Conservation (phyloP, 2,329 filamentous ascomycete species). For the Teratosphaeria pseudoeucalypti region DNA sequence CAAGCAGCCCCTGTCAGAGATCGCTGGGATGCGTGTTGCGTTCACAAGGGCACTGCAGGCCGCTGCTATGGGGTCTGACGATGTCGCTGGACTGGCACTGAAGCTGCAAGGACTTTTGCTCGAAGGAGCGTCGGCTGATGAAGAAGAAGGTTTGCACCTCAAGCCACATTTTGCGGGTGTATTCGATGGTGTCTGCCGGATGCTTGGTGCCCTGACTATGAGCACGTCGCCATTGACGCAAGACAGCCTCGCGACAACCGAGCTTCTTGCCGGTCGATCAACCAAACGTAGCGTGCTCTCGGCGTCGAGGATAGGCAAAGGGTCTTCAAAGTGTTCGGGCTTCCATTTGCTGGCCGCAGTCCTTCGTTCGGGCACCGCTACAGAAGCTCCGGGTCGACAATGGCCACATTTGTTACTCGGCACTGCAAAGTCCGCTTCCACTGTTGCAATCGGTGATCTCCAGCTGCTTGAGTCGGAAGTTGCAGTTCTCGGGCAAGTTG, state of each 20-base stretch:
- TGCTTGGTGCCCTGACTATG: conserved; percentile 3
- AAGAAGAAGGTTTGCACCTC: background rate
- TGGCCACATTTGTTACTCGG: background rate
- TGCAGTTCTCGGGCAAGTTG: conserved; percentile 26
- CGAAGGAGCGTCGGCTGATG: background rate
- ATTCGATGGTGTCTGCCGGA: conserved; percentile 38
- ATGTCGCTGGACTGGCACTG: conserved; percentile 10
- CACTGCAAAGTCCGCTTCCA: conserved; percentile 12
- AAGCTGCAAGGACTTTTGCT: conserved; percentile 10
- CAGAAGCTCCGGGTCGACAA: background rate
- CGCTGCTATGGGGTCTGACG: conserved; percentile 3
- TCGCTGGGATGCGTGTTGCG: conserved; percentile 10
- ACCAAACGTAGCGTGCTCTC: background rate
- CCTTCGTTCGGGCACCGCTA: background rate
- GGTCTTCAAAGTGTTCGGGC: background rate
- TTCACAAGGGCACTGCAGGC: conserved; percentile 15
- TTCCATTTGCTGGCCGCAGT: background rate
- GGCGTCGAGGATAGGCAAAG: background rate
- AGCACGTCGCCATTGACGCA: background rate
- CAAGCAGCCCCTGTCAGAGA: conserved; percentile 1
- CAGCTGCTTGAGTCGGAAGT: conserved; percentile 33
- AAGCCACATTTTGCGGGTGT: conserved; percentile 14
- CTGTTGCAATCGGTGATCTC: conserved; percentile 31
- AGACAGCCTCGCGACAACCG: conserved; percentile 5
- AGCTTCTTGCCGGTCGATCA: conserved; percentile 4